Evolutionary conservation across 306 rosid genomes (phyloP), one percentile per base, ranked within the genome.

Genomic region (Trifolium dubium): DNA sequence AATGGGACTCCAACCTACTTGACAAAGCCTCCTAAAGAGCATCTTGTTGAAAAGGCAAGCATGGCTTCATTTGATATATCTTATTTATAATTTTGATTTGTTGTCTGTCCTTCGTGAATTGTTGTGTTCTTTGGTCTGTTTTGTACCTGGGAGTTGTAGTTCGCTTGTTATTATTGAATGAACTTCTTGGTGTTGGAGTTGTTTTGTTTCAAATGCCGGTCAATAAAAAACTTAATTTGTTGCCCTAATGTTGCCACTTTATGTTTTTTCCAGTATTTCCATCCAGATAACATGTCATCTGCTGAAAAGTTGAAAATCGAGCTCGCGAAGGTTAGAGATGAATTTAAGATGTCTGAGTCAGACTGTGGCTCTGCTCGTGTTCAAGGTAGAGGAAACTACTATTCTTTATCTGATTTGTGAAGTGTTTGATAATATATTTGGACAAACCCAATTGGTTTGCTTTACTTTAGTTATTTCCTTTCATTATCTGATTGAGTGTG

Each of bases 281-380:
- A 91, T 87, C 92, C 90, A 7, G 98, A 91, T 83, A 91, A 93
- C 80, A 86, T 91, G 97, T 93, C 97, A 28, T 87, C 97, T 8
- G 87, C 78, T 0, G 98, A 93, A 50, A 91, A 87, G 86, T 8
- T 91, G 89, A 93, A 93, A 87, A 77, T 86, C 14, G 92, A 91
- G 80, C 93, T 93, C 10, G 75, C 87, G 34, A 88, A 86, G 86
- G 88, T 89, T 13, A 88, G 98, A 78, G 94, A 88, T 15, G 94
- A 91, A 59, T 93, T 93, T 80, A 93, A 91, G 79, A 86, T 91
- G 96, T 91, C 98, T 2, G 98, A 91, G 76, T 89, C 92, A 18
- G 97, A 93, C 70, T 91, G 98, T 72, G 98, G 97, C 73, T 93
- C 98, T 67, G 81, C 93, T 51, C 92, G 90, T 46, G 97, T 93